These are phyloP conservation scores for Blastobotrys elegans DNA, from an alignment of 1,139 yeast species.

Conservation along the genomic window DNA sequence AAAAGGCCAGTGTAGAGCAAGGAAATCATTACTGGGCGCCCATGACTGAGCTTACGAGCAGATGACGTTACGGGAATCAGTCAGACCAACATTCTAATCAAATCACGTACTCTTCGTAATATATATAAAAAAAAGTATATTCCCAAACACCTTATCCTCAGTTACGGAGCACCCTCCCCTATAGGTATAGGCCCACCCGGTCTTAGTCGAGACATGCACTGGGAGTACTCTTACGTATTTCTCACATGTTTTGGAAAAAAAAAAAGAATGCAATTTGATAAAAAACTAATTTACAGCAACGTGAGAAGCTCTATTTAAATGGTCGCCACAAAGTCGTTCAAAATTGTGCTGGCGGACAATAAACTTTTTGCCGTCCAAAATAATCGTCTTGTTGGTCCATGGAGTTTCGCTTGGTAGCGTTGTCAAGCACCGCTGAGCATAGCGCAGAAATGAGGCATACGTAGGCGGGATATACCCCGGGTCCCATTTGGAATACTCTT, in stretches of 20 bases:
- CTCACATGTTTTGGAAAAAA: too few species aligned
- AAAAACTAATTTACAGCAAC: background rate
- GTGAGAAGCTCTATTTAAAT: background rate
- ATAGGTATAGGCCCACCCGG: too few species aligned
- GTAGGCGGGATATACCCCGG: conserved; percentile 26
- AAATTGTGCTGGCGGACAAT: conserved; percentile 20
- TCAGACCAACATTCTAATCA: conserved; percentile 31
- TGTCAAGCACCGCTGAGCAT: conserved; percentile 32
- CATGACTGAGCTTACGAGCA: conserved; percentile 25
- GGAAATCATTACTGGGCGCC: conserved; percentile 36
- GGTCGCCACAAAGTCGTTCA: conserved; percentile 10
- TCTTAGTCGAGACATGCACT: background rate
- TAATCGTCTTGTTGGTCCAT: conserved; percentile 31
- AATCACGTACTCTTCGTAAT: too few species aligned
- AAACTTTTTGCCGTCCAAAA: conserved; percentile 25
- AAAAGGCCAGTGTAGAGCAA: conserved; percentile 7
- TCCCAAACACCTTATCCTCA: too few species aligned
- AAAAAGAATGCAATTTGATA: background rate
- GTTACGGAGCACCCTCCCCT: too few species aligned
- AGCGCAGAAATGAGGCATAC: conserved; percentile 24
- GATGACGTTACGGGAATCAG: conserved; percentile 36
- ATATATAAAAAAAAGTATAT: too few species aligned
- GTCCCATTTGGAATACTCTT: conserved; percentile 25
- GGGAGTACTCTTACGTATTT: too few species aligned
- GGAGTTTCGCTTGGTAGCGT: conserved; percentile 30